phyloP scores from a whole-genome alignment of 371 early-diverging fungal genomes.

The Rhizopus microsporus region DNA sequence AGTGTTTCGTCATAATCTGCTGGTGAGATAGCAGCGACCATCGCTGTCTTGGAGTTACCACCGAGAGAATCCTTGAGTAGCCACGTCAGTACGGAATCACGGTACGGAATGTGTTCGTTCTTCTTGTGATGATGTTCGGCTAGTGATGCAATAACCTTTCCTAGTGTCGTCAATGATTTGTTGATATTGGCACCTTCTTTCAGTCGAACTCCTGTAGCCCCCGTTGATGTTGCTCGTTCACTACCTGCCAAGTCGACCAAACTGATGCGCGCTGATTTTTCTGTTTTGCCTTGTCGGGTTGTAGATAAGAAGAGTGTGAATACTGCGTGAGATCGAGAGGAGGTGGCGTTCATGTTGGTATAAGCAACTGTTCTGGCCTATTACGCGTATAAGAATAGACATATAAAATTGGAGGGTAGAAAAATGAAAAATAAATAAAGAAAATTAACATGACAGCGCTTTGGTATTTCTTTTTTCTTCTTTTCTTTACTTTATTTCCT shows the following conservation, averaged over 20 bases:
- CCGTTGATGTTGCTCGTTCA: conserved; percentile 93
- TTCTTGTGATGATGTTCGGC: conserved; percentile 62
- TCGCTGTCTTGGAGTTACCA: conserved; percentile 89
- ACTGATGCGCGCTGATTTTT: conserved; percentile 75
- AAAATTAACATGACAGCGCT: background rate
- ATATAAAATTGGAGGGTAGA: background rate
- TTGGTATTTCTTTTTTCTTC: background rate
- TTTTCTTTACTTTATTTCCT: conserved; percentile 71
- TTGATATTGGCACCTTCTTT: conserved; percentile 99
- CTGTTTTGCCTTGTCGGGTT: conserved; percentile 56
- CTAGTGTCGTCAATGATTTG: conserved; percentile 89
- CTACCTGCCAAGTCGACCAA: conserved; percentile 91
- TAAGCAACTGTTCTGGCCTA: conserved; percentile 84
- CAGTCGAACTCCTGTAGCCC: conserved; percentile 90
- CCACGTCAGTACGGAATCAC: conserved; percentile 91
- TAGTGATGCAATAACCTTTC: conserved; percentile 95
- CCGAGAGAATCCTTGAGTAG: conserved; percentile 91
- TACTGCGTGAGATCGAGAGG: conserved; percentile 93
- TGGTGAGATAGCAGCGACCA: conserved; percentile 84
- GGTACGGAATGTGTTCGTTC: conserved; percentile 40
- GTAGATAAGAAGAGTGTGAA: conserved; percentile 83
- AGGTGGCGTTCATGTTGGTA: conserved; percentile 96
- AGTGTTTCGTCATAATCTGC: conserved; percentile 84
- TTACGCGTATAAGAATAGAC: background rate
- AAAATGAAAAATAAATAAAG: background rate